Evolutionary conservation across 352 stramenopile genomes (phyloP).

Genomic region (Aphanomyces euteiches): DNA sequence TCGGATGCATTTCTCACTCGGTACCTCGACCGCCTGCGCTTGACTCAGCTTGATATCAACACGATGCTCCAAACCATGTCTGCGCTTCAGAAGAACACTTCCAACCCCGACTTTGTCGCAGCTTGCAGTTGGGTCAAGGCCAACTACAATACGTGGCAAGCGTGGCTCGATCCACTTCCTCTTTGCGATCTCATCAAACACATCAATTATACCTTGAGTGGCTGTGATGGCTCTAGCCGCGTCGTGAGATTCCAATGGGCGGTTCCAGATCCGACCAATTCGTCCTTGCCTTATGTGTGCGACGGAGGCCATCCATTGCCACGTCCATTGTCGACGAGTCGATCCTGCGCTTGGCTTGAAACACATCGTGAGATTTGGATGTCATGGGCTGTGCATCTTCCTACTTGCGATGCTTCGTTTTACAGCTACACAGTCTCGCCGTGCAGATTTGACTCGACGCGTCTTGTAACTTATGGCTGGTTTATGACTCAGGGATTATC

Average conservation of each 20-base stretch:
- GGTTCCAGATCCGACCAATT: conserved; percentile 41
- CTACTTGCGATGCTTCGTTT: conserved; percentile 42
- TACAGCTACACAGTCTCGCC: conserved; percentile 36
- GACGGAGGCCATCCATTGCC: conserved; percentile 40
- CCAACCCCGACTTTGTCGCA: conserved; percentile 40
- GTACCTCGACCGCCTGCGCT: conserved; percentile 35
- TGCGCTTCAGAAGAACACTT: conserved; percentile 13
- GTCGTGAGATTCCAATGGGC: conserved; percentile 44
- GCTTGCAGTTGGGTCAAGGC: conserved; percentile 49
- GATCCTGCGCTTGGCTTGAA: conserved; percentile 47
- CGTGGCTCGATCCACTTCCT: conserved; percentile 43
- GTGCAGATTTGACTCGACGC: conserved; percentile 21
- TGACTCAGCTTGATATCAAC: conserved; percentile 47
- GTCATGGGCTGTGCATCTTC: conserved; percentile 37
- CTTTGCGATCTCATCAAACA: conserved; percentile 39
- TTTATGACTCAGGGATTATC: conserved; percentile 18
- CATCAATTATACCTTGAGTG: conserved; percentile 34
- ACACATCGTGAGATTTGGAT: conserved; percentile 35
- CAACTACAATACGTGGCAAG: conserved; percentile 53
- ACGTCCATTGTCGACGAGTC: conserved; percentile 37
- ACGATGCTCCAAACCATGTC: conserved; percentile 37
- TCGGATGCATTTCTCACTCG: conserved; percentile 22
- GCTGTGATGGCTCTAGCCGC: conserved; percentile 33
- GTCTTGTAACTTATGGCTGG: conserved; percentile 42
- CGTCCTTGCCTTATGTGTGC: conserved; percentile 39